Base-by-base conservation (phyloP, 2,329 filamentous ascomycete species). In the Xylaria sp. region DNA sequence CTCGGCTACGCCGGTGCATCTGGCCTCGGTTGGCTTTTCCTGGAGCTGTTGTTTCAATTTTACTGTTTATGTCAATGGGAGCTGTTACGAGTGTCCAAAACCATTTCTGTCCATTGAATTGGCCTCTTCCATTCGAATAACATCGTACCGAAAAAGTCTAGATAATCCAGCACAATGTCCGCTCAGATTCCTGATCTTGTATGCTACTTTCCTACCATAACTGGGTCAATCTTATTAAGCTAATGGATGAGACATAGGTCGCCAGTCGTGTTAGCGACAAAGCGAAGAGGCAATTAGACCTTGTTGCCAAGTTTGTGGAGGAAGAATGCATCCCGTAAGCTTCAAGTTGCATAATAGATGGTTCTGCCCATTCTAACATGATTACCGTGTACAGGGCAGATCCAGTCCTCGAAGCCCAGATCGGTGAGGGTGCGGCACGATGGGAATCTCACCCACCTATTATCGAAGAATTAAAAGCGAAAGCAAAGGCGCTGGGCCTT, bases 281-380 rank as follows among this genome's bases (percentile, higher is more conserved):
- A 77, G 94, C 94, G 61, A 93, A 91, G 83, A 90, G 92, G 85
- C 93, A 92, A 36, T 84, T 97, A 73, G 94, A 97, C 78, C 79
- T 93, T 72, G 93, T 99, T 74, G 93, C 95, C 84, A 93, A 94
- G 81, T 99, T 99, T 77, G 96, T 99, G 75, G 93, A 98, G 79
- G 94, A 97, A 82, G 94, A 97, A 85, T 99, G 92, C 80, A 91
- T 94, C 73, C 92, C 92, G 88, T 90, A 80, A 82, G 87, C 75
- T 15, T 63, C 31, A n/a, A 23, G 48, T 28, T 28, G n/a, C 46
- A 23, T 2, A 59, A 31, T 17, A 53, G 26, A 20, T n/a, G 17
- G 36, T n/a, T 23, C 38, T 48, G 4, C 28, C 26, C 31, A 60
- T 71, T 56, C 76, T 78, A 48, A 76, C 56, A 60, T 23, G 59